A percentile compares a stretch with the other conserved stretches of the same genome.
Conservation (phyloP, 331 rosid genomes). For the Malus hybrid region DNA sequence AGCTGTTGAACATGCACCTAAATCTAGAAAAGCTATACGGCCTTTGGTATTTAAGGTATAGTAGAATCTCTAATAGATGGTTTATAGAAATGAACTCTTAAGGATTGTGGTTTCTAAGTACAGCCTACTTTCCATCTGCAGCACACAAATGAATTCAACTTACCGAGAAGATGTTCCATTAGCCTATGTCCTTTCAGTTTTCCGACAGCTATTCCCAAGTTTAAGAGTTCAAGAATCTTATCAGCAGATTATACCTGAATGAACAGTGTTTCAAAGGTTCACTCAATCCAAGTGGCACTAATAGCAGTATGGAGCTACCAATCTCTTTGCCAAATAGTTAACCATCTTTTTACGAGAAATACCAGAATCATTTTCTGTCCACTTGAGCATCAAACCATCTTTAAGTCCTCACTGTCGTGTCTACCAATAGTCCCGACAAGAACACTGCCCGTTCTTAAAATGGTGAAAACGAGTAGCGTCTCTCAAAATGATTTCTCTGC, state of each 20-base stretch:
- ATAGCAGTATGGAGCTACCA: slow-evolving; percentile 51
- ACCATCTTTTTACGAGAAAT: neutral
- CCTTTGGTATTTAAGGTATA: neutral
- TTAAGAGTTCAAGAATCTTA: slow-evolving; percentile 57
- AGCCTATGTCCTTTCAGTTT: slow-evolving; percentile 56
- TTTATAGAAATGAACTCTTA: no score
- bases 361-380: neutral
- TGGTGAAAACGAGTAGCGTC: slow-evolving; percentile 77
- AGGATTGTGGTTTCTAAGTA: no score
- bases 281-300: neutral
- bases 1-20: neutral
- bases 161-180: slow-evolving; percentile 59
- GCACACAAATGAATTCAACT: slow-evolving; percentile 5
- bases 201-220: slow-evolving; percentile 54
- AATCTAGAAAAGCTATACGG: neutral
- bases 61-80: neutral
- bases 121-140: neutral
- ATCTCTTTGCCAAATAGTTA: neutral
- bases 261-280: neutral
- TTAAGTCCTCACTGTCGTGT: neutral
- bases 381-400: neutral
- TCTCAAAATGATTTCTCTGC: slow-evolving; percentile 69
- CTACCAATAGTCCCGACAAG: slow-evolving; percentile 84
- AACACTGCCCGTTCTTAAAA: slow-evolving; percentile 67
- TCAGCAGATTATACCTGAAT: slow-evolving; percentile 57